phyloP scores from a whole-genome alignment of 2,329 filamentous ascomycete genomes.

The Claviceps spartinae region DNA sequence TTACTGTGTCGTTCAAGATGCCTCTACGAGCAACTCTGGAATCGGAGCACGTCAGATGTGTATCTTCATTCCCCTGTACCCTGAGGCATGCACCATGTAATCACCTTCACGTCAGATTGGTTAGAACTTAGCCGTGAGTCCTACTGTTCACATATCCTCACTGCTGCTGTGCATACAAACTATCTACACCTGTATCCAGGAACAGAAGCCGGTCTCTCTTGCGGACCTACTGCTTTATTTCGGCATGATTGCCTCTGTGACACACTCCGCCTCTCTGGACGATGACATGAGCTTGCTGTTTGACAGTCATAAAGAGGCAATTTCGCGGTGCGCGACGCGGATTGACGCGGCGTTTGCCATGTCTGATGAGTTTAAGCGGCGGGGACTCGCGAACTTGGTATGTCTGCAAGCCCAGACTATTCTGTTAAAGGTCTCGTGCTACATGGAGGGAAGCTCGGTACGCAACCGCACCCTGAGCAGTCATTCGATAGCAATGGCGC shows the following conservation, averaged over 20 bases:
- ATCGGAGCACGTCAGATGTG: not conserved
- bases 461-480: slow-evolving; percentile 3
- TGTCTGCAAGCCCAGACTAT: slow-evolving; percentile 3
- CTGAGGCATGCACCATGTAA: slow-evolving; percentile 2
- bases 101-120: slow-evolving; percentile 1
- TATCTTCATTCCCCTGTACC: slow-evolving; percentile 2
- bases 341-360: slow-evolving; percentile 1
- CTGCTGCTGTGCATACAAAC: not conserved
- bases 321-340: slow-evolving; percentile 1
- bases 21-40: not conserved
- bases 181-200: slow-evolving; percentile 3
- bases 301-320: not conserved
- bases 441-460: slow-evolving; percentile 2
- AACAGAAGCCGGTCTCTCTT: not conserved
- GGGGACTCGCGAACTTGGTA: not conserved
- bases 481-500: slow-evolving; percentile 4
- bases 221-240: slow-evolving; percentile 1
- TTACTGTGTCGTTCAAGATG: slow-evolving; percentile 3
- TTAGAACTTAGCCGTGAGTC: not conserved
- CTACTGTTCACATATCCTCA: not conserved
- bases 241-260: slow-evolving; percentile 1
- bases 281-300: slow-evolving; percentile 2
- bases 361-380: slow-evolving; percentile 1
- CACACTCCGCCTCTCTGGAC: not conserved
- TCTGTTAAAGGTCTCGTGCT: slow-evolving; percentile 2